These are phyloP conservation scores for Leccinum pseudoinsigne DNA, from an alignment of 1,284 basidiomycete genomes.

Conservation along the genomic window DNA sequence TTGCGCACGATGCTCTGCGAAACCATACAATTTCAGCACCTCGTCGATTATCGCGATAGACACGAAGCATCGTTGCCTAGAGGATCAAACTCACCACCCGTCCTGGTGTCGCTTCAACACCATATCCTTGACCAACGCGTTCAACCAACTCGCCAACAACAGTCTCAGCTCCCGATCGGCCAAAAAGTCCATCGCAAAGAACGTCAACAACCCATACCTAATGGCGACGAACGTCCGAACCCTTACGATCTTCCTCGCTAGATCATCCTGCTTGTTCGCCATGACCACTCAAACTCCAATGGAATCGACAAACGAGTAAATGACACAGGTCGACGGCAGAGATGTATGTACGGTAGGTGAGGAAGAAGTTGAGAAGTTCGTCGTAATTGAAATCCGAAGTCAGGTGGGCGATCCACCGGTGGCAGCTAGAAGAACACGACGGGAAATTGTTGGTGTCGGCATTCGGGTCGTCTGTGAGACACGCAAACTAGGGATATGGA, in stretches of 20 bases:
- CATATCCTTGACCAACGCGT: constrained; percentile 69
- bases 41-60: background rate
- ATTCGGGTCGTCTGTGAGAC: constrained; percentile 20
- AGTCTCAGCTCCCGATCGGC: constrained; percentile 72
- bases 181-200: constrained; percentile 84
- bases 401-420: constrained; percentile 89
- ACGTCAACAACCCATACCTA: constrained; percentile 84
- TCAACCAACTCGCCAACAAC: constrained; percentile 73
- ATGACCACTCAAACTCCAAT: constrained; percentile 70
- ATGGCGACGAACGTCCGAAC: constrained; percentile 87
- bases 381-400: constrained; percentile 83
- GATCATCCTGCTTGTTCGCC: constrained; percentile 56
- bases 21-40: constrained; percentile 13
- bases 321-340: constrained; percentile 74
- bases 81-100: constrained; percentile 49
- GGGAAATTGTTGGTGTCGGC: constrained; percentile 21
- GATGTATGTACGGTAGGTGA: constrained; percentile 59
- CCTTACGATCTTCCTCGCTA: constrained; percentile 71
- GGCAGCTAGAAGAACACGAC: constrained; percentile 72
- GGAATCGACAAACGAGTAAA: constrained; percentile 79
- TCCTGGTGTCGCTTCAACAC: constrained; percentile 64
- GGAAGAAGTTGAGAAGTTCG: constrained; percentile 71
- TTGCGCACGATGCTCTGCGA: constrained; percentile 62
- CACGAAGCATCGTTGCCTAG: background rate
- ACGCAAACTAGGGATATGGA: constrained; percentile 36